phyloP scores from a whole-genome alignment of 2,329 filamentous ascomycete genomes.

The Fusarium musae region DNA sequence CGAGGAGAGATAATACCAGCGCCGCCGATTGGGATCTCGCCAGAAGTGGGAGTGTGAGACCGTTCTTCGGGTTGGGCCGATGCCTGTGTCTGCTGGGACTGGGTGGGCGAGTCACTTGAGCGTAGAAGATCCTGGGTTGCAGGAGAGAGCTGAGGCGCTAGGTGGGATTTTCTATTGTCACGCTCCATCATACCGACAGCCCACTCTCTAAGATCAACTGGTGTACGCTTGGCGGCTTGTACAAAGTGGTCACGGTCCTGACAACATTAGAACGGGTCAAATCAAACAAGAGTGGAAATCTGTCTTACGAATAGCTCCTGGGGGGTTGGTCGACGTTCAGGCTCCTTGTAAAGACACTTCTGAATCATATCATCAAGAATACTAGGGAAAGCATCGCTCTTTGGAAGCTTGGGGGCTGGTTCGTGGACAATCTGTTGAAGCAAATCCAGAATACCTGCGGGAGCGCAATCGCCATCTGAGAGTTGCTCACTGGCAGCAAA shows the following conservation, averaged over 20 bases:
- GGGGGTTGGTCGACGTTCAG: constrained; percentile 89
- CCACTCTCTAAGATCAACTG: constrained; percentile 93
- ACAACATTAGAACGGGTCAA: constrained; percentile 24
- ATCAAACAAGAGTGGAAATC: constrained; percentile 11
- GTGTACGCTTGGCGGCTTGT: constrained; percentile 94
- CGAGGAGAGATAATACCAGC: constrained; percentile 65
- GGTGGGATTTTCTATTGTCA: constrained; percentile 94
- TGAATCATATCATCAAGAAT: constrained; percentile 98
- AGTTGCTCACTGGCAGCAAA: constrained; percentile 81
- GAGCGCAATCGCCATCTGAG: constrained; percentile 80
- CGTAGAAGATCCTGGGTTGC: constrained; percentile 81
- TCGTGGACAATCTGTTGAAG: constrained; percentile 98
- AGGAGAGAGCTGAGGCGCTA: constrained; percentile 82
- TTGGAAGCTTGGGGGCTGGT: constrained; percentile 89
- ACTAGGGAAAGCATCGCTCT: constrained; percentile 95
- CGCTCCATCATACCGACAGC: constrained; percentile 92
- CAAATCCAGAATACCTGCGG: constrained; percentile 94
- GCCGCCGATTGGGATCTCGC: constrained; percentile 75
- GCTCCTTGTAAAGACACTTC: constrained; percentile 91
- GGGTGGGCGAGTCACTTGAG: constrained; percentile 68
- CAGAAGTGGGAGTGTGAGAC: constrained; percentile 73
- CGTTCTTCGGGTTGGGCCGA: constrained; percentile 54
- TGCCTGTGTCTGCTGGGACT: constrained; percentile 52
- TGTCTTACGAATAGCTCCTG: constrained; percentile 86
- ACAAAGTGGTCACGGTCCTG: constrained; percentile 94